Evolutionary conservation across 495 filamentous ascomycete species (phyloP), one percentile per base, ranked within the genome.

Genomic region (Xylaria cubensis): DNA sequence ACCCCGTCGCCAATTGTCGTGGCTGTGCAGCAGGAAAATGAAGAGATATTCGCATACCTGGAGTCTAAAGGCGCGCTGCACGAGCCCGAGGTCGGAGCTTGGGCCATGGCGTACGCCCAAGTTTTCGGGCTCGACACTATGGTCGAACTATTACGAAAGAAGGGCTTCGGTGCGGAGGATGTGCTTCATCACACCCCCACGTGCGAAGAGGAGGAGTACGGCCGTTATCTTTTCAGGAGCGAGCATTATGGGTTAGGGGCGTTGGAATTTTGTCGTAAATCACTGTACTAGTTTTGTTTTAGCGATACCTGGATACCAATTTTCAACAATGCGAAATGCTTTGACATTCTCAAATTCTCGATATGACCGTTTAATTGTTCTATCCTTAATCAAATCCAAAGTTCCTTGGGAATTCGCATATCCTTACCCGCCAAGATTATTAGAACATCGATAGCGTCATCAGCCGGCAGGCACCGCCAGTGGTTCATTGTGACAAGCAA

Each of bases 31-130:
- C 66, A 70, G 44, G 72, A 70, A 24, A 58, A 70, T 50, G 72
- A 69, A 34, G 72, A 69, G 24, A 70, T 73, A 29, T 58, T 72
- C 41, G 21, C 24, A 0, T 70, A 64, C 41, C 64, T 75, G n/a
- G 56, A 61, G 24, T 36, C 63, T 3, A 50, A 55, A 42, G 73
- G 73, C 0, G 73, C 69, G 21, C 63, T 74, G 0, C 19, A 34
- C 24, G 32, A 59, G 42, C 63, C 63, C 34, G 55, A 75, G 64
- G 66, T 61, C 12, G 73, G 73, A 17, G 46, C 63, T 39, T 75
- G 70, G 73, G 73, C 73, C 36, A 75, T 75, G 73, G 70, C 73
- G 15, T 73, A 69, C 61, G 70, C 73, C 0, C 55, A 50, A n/a
- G 72, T 72, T 6, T 72, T 61, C 39, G 71, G 65, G 17, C 70